Conservation (phyloP, 768 basidiomycete species). For the Agaricus subrufescens region DNA sequence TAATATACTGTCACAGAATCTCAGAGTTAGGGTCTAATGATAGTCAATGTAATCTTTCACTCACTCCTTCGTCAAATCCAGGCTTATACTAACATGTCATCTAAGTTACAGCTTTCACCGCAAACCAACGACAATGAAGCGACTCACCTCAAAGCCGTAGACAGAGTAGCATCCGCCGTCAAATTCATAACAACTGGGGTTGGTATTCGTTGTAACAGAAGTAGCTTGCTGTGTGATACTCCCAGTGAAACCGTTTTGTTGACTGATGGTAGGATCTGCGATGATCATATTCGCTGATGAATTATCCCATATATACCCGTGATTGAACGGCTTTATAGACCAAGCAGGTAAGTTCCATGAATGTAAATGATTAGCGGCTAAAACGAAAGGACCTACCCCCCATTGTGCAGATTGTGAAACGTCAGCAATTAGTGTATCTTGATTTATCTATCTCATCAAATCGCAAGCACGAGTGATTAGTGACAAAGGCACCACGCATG, state of each 20-base stretch:
- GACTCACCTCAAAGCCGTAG: constrained; percentile 72
- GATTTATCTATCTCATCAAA: constrained; percentile 35
- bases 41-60: constrained; percentile 16
- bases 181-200: constrained; percentile 66
- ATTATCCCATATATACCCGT: constrained; percentile 65
- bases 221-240: constrained; percentile 75
- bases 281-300: constrained; percentile 56
- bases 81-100: constrained; percentile 32
- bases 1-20: constrained; percentile 56
- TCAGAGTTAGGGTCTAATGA: not conserved
- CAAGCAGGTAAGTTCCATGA: not conserved
- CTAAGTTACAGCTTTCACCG: not conserved
- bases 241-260: constrained; percentile 63
- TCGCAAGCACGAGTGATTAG: not conserved
- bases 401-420: constrained; percentile 87
- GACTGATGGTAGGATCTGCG: constrained; percentile 45
- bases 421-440: constrained; percentile 39
- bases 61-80: constrained; percentile 61
- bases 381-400: constrained; percentile 48
- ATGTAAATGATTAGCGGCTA: not conserved
- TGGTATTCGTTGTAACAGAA: constrained; percentile 63
- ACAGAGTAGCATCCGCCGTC: constrained; percentile 55
- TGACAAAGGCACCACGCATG: not conserved
- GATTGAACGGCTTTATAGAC: constrained; percentile 62
- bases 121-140: not conserved